Conservation (phyloP, 2,329 filamentous ascomycete genomes). For the Cordyceps tenuipes region DNA sequence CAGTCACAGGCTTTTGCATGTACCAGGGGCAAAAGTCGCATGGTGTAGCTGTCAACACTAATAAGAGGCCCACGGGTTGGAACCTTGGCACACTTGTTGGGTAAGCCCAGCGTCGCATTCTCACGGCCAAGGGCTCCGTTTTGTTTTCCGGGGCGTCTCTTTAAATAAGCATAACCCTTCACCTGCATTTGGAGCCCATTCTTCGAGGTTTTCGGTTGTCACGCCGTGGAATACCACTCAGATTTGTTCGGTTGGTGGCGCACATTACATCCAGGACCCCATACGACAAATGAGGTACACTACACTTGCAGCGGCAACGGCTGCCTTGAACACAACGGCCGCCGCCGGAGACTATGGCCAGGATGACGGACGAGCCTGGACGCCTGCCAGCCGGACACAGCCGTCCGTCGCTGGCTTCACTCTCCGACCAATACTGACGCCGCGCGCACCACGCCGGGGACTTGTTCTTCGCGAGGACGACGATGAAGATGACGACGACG, state of each 20-base stretch:
- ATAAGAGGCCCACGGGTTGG: too few species aligned
- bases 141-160: neutral
- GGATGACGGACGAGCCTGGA: neutral
- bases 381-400: neutral
- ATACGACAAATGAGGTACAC: neutral
- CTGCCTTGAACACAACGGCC: neutral
- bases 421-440: neutral
- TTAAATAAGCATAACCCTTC: too few species aligned
- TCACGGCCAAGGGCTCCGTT: neutral
- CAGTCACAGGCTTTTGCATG: neutral
- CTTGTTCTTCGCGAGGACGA: neutral
- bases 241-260: neutral
- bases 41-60: too few species aligned
- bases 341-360: neutral
- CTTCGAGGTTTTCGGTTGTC: neutral
- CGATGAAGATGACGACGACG: constrained; percentile 1
- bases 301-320: neutral
- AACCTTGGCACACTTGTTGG: too few species aligned
- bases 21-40: too few species aligned
- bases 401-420: neutral
- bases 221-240: neutral
- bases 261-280: neutral
- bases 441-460: neutral
- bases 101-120: neutral
- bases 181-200: neutral